Evolutionary conservation across 169 alveolate species (phyloP).

Genomic region (Eimeria acervulina): DNA sequence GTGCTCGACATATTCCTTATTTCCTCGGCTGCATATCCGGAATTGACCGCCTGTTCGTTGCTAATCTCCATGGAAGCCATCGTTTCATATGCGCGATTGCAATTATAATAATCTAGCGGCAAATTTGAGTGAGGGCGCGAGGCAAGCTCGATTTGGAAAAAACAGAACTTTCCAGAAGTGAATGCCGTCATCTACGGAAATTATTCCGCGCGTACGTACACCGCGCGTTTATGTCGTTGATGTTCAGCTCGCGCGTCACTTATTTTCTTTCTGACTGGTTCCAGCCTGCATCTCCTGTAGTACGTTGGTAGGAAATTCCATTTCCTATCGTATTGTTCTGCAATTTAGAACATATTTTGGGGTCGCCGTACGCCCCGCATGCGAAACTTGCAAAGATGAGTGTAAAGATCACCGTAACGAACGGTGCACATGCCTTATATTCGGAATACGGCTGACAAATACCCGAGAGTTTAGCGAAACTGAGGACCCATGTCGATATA

Average conservation of each 20-base stretch:
- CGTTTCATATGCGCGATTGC: background rate
- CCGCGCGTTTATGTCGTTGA: background rate
- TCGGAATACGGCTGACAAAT: background rate
- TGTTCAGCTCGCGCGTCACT: background rate
- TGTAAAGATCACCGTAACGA: background rate
- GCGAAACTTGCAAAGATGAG: background rate
- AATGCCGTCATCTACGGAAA: background rate
- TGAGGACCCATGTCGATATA: background rate
- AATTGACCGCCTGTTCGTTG: background rate
- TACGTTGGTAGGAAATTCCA: background rate
- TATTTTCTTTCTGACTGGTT: background rate
- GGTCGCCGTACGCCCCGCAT: background rate
- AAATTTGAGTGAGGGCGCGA: background rate
- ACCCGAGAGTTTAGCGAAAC: background rate
- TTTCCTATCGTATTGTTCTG: background rate
- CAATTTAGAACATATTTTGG: background rate
- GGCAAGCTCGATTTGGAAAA: constrained; percentile 14
- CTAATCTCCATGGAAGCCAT: constrained; percentile 3
- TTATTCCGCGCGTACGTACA: constrained; percentile 7
- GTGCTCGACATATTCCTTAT: background rate
- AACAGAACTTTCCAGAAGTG: constrained; percentile 39
- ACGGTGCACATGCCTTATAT: background rate
- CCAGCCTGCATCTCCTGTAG: background rate
- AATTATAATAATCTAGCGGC: too few species aligned
- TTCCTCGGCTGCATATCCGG: background rate